Evolutionary conservation across 306 rosid genomes (phyloP).

Genomic region (Ormosia emarginata): DNA sequence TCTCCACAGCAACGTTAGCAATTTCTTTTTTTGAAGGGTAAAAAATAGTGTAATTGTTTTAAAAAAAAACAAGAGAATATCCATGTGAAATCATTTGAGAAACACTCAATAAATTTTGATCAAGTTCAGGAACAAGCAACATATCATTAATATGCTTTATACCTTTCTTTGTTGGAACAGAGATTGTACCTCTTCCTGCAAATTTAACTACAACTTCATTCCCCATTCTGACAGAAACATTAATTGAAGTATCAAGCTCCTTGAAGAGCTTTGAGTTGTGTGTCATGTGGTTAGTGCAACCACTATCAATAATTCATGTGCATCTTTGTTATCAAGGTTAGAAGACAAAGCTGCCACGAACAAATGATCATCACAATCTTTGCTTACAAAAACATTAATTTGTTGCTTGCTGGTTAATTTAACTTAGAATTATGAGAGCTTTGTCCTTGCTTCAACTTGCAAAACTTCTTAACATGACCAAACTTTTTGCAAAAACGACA

Average conservation of each 20-base stretch:
- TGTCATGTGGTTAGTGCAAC: neutral
- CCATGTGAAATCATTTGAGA: neutral
- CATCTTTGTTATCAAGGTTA: neutral
- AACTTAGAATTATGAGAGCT: neutral
- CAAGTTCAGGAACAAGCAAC: neutral
- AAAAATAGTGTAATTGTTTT: neutral
- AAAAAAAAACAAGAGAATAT: neutral
- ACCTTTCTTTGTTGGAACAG: neutral
- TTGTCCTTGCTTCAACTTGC: neutral
- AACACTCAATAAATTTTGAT: neutral
- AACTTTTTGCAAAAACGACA: neutral
- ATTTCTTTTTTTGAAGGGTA: neutral
- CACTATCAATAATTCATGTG: neutral
- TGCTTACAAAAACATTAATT: neutral
- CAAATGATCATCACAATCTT: neutral
- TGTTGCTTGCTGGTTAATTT: neutral
- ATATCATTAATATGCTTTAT: neutral
- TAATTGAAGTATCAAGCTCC: neutral
- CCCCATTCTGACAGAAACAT: neutral
- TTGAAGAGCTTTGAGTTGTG: too few relatives aligned
- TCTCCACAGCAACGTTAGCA: neutral
- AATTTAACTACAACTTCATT: neutral
- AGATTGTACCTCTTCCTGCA: neutral
- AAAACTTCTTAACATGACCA: neutral
- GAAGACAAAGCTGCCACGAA: neutral